These are phyloP conservation scores for Candida adriatica DNA, from an alignment of 805 yeast genomes.

Conservation along the genomic window DNA sequence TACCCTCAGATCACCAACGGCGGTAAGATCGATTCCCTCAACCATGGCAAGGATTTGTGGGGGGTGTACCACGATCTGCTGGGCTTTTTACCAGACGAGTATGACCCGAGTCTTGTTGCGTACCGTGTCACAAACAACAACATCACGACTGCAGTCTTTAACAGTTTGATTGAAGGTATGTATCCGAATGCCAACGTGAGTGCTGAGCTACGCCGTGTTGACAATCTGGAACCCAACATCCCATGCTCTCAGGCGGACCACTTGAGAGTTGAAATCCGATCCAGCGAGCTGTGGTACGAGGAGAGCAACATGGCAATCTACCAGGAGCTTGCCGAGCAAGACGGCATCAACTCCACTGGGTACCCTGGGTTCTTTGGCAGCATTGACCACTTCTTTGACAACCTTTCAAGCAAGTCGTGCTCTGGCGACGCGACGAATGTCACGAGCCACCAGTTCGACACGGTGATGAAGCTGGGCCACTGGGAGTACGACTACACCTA, in stretches of 20 bases:
- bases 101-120: conserved; percentile 24
- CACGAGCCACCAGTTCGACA: conserved; percentile 27
- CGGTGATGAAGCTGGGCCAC: conserved; percentile 36
- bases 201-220: conserved; percentile 29
- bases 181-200: conserved; percentile 27
- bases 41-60: conserved; percentile 34
- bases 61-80: conserved; percentile 30
- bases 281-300: conserved; percentile 29
- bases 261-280: conserved; percentile 21
- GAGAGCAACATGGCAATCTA: conserved; percentile 27
- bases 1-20: conserved; percentile 34
- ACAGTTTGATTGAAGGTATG: conserved; percentile 30
- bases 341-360: conserved; percentile 16
- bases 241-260: conserved; percentile 27
- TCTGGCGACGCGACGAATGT: conserved; percentile 30
- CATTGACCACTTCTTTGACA: conserved; percentile 37
- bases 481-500: conserved; percentile 37
- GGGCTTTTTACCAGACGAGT: conserved; percentile 29
- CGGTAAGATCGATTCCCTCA: conserved; percentile 32
- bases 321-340: conserved; percentile 19
- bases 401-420: conserved; percentile 33
- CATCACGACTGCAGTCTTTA: conserved; percentile 35
- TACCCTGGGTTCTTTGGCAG: conserved; percentile 24
- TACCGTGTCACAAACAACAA: conserved; percentile 33
- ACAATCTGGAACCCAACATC: conserved; percentile 32